Base-by-base conservation (phyloP, 257 asterid genomes). In the Solanum rostratum region DNA sequence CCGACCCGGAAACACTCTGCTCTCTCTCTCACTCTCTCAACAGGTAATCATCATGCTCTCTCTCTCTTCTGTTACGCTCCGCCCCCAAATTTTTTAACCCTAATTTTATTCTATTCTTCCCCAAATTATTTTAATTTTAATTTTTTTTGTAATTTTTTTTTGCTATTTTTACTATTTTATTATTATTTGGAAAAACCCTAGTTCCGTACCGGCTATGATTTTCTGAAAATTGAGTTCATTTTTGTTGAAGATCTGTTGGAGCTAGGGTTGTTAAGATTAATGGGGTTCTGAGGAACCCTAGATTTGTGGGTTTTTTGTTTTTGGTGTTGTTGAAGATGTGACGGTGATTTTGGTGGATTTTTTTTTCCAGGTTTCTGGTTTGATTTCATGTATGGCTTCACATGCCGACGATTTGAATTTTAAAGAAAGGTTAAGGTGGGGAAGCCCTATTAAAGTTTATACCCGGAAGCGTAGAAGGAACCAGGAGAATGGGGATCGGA, bases 321-420 rank as follows among this genome's bases (percentile, higher is more conserved):
- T 84, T 89, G 83, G 74, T 15, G 33, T 54, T 49, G 13, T 22
- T 71, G 80, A 43, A 71, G 62, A 37, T 82, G 81, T 46, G 82
- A 41, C 22, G 41, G 52, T 88, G 52, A 74, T 85, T 85, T 6
- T 84, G 84, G 11, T 27, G 45, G 57, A 19, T 7, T 59, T 80
- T 13, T 49, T 78, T 81, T 19, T 63, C 66, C 85, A 85, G 87
- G 88, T 57, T 60, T 39, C 5, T 81, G 19, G 43, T 43, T 16
- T 60, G 52, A 22, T 80, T 22, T 85, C 87, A 87, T 89, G 93
- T 90, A 93, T 93, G 96, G 96, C 88, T 89, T 89, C 93, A 53
- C 92, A 82, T 52, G 53, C 7, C 84, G 89, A 86, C 81, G 92
- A 87, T 50, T 84, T 89, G 89, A 84, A 85, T 85, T 85, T 82